These are phyloP conservation scores for Eucalyptus polyanthemos DNA, from an alignment of 345 rosid species.

Conservation along the genomic window DNA sequence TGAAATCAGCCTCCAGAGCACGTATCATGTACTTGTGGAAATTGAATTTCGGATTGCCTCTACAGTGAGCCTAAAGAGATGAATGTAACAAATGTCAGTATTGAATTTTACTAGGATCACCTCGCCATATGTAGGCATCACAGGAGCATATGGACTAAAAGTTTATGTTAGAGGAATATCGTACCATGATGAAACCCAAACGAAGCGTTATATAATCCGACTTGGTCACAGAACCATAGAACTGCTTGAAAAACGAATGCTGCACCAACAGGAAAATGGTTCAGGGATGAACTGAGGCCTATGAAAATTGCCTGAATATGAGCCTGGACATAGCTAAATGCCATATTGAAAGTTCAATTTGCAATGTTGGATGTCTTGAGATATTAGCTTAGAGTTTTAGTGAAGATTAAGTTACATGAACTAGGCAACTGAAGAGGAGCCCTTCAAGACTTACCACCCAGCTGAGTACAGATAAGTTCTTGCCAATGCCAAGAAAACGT, in stretches of 20 bases:
- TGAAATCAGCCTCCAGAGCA: constrained; percentile 90
- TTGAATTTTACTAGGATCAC: background rate
- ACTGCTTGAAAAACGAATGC: constrained; percentile 89
- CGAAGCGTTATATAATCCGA: constrained; percentile 77
- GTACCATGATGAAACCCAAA: constrained; percentile 75
- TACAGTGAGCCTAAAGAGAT: constrained; percentile 61
- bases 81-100: background rate
- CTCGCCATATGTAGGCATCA: background rate
- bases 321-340: background rate
- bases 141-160: background rate
- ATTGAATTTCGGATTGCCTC: constrained; percentile 58
- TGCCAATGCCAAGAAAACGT: constrained; percentile 67
- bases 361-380: background rate
- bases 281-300: background rate
- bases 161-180: background rate
- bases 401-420: background rate
- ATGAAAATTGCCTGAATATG: background rate
- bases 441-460: constrained; percentile 51
- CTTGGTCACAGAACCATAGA: constrained; percentile 60
- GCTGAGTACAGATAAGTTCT: constrained; percentile 29
- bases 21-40: constrained; percentile 83
- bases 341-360: background rate
- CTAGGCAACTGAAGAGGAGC: background rate
- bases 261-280: constrained; percentile 1
- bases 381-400: background rate